These are phyloP conservation scores for Diplogelasinospora grovesii DNA, from an alignment of 495 filamentous ascomycete genomes.

Conservation along the genomic window DNA sequence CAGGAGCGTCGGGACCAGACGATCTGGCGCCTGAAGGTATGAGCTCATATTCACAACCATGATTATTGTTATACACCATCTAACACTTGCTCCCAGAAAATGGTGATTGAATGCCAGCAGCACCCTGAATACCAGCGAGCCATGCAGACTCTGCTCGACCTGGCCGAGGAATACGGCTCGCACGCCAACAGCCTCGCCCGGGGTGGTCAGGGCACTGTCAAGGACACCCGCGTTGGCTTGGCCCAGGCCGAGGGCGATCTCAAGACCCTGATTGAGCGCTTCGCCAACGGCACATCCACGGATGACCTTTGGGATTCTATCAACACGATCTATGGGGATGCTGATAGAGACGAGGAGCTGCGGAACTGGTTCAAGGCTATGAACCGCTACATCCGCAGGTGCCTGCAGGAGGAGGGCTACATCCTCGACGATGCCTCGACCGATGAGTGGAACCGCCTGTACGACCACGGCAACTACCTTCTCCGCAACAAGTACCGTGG, in stretches of 20 bases:
- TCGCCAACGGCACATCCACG: constrained; percentile 86
- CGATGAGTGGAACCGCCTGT: constrained; percentile 73
- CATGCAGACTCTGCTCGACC: constrained; percentile 71
- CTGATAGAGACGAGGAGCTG: constrained; percentile 82
- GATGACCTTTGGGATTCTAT: constrained; percentile 83
- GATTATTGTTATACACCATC: neutral
- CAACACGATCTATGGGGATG: constrained; percentile 82
- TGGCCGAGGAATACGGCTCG: constrained; percentile 81
- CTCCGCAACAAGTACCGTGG: constrained; percentile 80
- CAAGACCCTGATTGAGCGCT: constrained; percentile 86
- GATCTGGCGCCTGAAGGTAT: constrained; percentile 76
- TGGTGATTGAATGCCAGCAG: constrained; percentile 91
- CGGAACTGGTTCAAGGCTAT: constrained; percentile 82
- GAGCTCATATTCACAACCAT: neutral
- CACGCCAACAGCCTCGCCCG: constrained; percentile 59
- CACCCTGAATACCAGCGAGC: constrained; percentile 89
- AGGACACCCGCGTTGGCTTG: constrained; percentile 62
- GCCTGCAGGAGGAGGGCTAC: constrained; percentile 82
- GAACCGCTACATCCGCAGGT: constrained; percentile 71
- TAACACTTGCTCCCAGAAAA: constrained; percentile 54
- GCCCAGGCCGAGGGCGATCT: constrained; percentile 70
- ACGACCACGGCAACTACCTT: constrained; percentile 82
- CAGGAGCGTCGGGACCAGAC: constrained; percentile 90
- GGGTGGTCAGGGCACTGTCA: constrained; percentile 58
- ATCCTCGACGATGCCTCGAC: constrained; percentile 80